Conservation (phyloP, 768 basidiomycete genomes). For the Phlegmacium glaucopus region DNA sequence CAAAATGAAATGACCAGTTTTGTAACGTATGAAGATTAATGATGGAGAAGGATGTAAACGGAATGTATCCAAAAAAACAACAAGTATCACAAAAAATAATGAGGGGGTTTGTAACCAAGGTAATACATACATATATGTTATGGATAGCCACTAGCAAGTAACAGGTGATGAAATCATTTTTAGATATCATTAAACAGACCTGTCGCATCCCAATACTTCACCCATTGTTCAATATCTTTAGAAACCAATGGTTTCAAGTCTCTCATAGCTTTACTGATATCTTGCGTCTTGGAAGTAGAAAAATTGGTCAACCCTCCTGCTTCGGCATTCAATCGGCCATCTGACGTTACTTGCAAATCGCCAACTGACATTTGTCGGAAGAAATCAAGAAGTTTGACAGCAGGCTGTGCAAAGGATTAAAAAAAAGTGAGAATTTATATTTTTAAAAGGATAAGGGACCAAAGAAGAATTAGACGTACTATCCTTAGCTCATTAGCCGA, state of each 20-base stretch:
- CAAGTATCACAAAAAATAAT: too few relatives aligned
- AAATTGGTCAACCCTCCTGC: conserved; percentile 24
- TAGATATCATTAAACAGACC: too few relatives aligned
- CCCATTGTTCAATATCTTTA: conserved; percentile 28
- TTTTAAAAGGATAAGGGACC: background rate
- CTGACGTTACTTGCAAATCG: conserved; percentile 14
- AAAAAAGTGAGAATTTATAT: background rate
- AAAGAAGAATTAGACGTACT: conserved; percentile 9
- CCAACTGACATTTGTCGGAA: conserved; percentile 19
- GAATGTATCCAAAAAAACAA: too few relatives aligned
- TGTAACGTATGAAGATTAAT: too few relatives aligned
- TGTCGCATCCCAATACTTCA: conserved; percentile 32
- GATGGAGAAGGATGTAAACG: too few relatives aligned
- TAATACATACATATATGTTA: too few relatives aligned
- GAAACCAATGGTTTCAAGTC: conserved; percentile 20
- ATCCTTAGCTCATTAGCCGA: conserved; percentile 6
- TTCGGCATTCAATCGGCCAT: conserved; percentile 7
- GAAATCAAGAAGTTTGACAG: conserved; percentile 32
- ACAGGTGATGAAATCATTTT: too few relatives aligned
- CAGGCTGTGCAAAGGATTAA: conserved; percentile 24
- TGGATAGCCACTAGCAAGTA: too few relatives aligned
- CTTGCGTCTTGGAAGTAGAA: conserved; percentile 22
- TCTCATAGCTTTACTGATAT: conserved; percentile 31
- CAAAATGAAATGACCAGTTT: too few relatives aligned
- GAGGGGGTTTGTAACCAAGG: too few relatives aligned